Conservation (phyloP, 2,329 filamentous ascomycete genomes). For the Stagonosporopsis rhizophila region DNA sequence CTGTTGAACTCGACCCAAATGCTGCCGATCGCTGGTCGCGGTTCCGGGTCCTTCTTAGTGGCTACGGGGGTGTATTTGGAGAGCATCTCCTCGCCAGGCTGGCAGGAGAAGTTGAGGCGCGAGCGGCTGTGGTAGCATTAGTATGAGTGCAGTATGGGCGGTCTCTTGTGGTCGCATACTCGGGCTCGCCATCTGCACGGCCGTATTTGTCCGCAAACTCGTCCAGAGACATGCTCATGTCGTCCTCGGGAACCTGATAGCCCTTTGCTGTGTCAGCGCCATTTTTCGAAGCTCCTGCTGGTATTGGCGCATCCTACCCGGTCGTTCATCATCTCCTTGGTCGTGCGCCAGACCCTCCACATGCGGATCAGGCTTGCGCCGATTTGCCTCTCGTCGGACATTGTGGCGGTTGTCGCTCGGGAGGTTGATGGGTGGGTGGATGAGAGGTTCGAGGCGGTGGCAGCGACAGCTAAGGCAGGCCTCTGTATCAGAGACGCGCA, state of each 20-base stretch:
- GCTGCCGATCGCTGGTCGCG: constrained; percentile 77
- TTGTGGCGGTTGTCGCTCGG: constrained; percentile 22
- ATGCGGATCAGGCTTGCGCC: constrained; percentile 62
- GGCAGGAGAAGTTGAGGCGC: constrained; percentile 86
- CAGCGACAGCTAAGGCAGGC: constrained; percentile 10
- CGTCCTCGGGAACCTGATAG: constrained; percentile 88
- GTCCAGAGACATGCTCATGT: constrained; percentile 85
- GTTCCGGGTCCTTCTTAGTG: constrained; percentile 72
- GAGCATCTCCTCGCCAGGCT: constrained; percentile 83
- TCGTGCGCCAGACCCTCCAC: constrained; percentile 93
- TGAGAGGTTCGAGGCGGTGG: constrained; percentile 12
- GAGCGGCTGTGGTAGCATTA: constrained; percentile 66
- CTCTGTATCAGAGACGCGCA: constrained; percentile 36
- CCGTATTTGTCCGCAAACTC: constrained; percentile 77
- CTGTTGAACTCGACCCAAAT: constrained; percentile 93
- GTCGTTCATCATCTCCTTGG: constrained; percentile 93
- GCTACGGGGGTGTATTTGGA: constrained; percentile 79
- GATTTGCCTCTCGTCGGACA: constrained; percentile 38
- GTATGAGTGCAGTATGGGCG: constrained; percentile 5
- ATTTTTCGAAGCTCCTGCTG: constrained; percentile 14
- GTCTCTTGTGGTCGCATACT: constrained; percentile 62
- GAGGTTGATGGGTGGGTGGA: constrained; percentile 16
- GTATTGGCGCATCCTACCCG: constrained; percentile 66
- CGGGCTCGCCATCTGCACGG: constrained; percentile 74
- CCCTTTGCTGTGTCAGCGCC: constrained; percentile 65